Percentiles rank a stretch among this genome's conserved stretches.
These are phyloP conservation scores for Hypoxylon rubiginosum DNA, from an alignment of 2,329 filamentous ascomycete species.

Conservation along the genomic window DNA sequence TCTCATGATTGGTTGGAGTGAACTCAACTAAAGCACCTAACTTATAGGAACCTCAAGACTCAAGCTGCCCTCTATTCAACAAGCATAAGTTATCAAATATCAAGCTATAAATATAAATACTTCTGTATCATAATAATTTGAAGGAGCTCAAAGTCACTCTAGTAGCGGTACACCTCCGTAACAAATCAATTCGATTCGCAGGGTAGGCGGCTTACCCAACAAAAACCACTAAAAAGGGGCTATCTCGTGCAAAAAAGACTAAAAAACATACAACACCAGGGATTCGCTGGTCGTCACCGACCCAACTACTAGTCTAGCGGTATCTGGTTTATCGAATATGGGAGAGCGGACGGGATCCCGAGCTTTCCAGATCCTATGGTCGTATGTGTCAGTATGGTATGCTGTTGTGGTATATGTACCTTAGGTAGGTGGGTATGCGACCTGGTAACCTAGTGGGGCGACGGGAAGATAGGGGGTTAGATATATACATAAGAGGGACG, in stretches of 20 bases:
- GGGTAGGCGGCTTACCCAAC: too few species aligned
- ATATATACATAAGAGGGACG: not conserved
- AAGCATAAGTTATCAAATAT: too few species aligned
- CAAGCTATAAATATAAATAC: too few species aligned
- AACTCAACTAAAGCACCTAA: too few species aligned
- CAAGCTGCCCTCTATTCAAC: too few species aligned
- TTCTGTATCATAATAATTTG: too few species aligned
- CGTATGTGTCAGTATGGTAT: not conserved
- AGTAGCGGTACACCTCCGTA: too few species aligned
- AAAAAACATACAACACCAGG: slow-evolving; percentile 2
- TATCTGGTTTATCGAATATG: not conserved
- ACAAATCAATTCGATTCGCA: too few species aligned
- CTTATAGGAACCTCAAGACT: too few species aligned
- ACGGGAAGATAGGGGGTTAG: not conserved
- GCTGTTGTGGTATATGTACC: not conserved
- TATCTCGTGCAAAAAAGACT: not conserved
- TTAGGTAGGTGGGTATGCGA: not conserved
- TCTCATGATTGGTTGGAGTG: too few species aligned
- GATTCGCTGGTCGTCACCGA: too few species aligned
- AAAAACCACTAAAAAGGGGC: not conserved
- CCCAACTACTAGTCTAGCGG: not conserved
- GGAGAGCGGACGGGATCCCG: not conserved
- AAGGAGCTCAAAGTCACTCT: too few species aligned
- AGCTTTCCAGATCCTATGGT: slow-evolving; percentile 3
- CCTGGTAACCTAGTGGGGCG: not conserved